Evolutionary conservation across 139 green algal species (phyloP).

Genomic region (Trebouxia sp.): DNA sequence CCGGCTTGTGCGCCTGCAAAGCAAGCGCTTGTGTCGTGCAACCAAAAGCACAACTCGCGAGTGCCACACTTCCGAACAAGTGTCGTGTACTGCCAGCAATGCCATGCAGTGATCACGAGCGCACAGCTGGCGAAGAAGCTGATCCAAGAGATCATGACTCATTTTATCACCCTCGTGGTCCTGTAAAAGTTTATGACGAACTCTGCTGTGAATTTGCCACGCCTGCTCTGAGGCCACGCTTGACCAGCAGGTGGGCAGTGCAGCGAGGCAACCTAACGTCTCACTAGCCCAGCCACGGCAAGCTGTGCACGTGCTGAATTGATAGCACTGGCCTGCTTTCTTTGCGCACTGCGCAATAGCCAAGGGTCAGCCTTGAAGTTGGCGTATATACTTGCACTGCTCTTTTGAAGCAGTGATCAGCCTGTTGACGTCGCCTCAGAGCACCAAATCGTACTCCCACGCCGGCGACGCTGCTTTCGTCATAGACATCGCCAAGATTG

Average conservation of each 20-base stretch:
- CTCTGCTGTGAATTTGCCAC: not conserved
- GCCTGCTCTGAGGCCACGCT: not conserved
- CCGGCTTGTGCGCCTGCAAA: too few relatives aligned
- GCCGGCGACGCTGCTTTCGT: too few relatives aligned
- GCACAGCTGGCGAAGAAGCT: constrained; percentile 9
- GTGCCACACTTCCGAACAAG: not conserved
- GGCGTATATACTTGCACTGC: not conserved
- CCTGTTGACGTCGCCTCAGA: not conserved
- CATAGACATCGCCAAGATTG: too few relatives aligned
- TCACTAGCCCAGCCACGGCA: not conserved
- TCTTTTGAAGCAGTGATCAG: not conserved
- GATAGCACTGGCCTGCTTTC: not conserved
- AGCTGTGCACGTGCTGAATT: not conserved
- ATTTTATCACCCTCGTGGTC: not conserved
- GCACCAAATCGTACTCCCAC: too few relatives aligned
- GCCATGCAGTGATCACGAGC: not conserved
- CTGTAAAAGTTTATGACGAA: too few relatives aligned
- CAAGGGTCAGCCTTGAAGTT: too few relatives aligned
- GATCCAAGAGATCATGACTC: not conserved
- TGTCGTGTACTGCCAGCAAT: too few relatives aligned
- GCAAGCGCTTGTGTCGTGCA: too few relatives aligned
- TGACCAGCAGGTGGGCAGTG: not conserved
- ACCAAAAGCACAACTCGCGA: too few relatives aligned
- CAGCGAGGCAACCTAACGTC: not conserved
- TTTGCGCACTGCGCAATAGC: not conserved